A percentile compares a stretch with the other conserved stretches of the same genome.
phyloP scores from a whole-genome alignment of 345 rosid genomes.

The Leavenworthia alabamica region DNA sequence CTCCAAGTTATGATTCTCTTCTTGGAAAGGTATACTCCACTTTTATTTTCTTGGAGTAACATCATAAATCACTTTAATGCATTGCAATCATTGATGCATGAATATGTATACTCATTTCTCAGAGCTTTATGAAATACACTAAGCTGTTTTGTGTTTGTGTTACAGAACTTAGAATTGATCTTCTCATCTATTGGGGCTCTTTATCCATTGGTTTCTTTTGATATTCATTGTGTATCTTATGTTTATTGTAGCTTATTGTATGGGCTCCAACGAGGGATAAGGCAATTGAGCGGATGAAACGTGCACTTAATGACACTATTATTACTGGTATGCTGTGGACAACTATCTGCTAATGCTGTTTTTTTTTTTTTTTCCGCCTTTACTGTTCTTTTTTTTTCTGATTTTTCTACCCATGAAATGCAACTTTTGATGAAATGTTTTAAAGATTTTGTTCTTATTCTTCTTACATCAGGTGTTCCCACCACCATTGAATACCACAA shows the following conservation, averaged over 20 bases:
- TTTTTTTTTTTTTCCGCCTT: background rate
- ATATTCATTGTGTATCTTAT: background rate
- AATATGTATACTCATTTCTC: background rate
- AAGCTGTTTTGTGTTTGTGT: background rate
- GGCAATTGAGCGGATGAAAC: conserved; percentile 96
- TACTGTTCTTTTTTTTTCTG: background rate
- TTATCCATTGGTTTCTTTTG: background rate
- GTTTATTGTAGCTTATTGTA: conserved; percentile 67
- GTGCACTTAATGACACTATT: conserved; percentile 90
- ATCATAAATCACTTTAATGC: background rate
- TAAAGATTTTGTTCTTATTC: background rate
- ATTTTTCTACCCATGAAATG: background rate
- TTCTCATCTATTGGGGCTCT: background rate
- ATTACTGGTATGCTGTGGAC: conserved; percentile 52
- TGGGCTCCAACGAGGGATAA: conserved; percentile 99
- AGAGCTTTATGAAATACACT: background rate
- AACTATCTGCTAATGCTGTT: background rate
- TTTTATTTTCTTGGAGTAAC: conserved; percentile 3
- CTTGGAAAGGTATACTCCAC: conserved; percentile 78
- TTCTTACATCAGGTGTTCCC: conserved; percentile 65
- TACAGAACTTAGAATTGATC: background rate
- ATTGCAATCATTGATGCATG: background rate
- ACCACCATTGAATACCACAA: conserved; percentile 94
- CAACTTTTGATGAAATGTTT: background rate
- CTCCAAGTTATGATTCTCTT: conserved; percentile 97